Evolutionary conservation across 306 rosid species (phyloP).

Genomic region (Fragaria nilgerrensis): DNA sequence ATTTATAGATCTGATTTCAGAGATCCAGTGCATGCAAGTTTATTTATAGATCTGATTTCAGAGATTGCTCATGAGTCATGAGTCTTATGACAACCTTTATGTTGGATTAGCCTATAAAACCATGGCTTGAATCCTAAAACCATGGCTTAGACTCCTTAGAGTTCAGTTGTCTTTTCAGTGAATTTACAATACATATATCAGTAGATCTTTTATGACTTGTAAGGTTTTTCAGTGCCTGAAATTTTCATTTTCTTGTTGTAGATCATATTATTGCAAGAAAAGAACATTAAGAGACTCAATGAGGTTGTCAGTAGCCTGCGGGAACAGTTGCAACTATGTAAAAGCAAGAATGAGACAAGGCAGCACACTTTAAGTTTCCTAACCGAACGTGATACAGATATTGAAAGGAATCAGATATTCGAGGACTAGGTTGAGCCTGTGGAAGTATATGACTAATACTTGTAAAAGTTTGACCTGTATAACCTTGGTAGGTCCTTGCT

Average conservation of each 20-base stretch:
- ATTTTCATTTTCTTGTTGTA: constrained; percentile 29
- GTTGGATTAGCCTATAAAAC: not conserved
- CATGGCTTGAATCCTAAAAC: not conserved
- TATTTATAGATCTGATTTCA: not conserved
- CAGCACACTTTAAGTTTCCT: constrained; percentile 44
- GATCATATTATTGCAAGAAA: constrained; percentile 76
- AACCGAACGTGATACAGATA: constrained; percentile 47
- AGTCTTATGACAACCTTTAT: not conserved
- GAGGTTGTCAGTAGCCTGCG: constrained; percentile 69
- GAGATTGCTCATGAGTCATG: not conserved
- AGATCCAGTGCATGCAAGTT: not conserved
- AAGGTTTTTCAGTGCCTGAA: constrained; percentile 6
- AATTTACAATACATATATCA: not conserved
- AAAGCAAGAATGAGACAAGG: constrained; percentile 42
- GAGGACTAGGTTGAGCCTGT: constrained; percentile 45
- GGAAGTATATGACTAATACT: constrained; percentile 11
- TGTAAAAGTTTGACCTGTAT: constrained; percentile 12
- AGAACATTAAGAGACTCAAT: constrained; percentile 63
- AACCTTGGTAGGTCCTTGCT: not conserved
- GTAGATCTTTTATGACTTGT: not conserved
- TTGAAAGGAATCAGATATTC: constrained; percentile 52
- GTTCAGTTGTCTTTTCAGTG: not conserved
- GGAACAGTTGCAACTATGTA: constrained; percentile 61
- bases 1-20: not conserved
- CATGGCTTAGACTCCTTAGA: not conserved